A percentile compares a stretch with the other conserved stretches of the same genome.
phyloP scores from a whole-genome alignment of 2,329 filamentous ascomycete species.

The Ophiocordyceps camponoti-leonardi region DNA sequence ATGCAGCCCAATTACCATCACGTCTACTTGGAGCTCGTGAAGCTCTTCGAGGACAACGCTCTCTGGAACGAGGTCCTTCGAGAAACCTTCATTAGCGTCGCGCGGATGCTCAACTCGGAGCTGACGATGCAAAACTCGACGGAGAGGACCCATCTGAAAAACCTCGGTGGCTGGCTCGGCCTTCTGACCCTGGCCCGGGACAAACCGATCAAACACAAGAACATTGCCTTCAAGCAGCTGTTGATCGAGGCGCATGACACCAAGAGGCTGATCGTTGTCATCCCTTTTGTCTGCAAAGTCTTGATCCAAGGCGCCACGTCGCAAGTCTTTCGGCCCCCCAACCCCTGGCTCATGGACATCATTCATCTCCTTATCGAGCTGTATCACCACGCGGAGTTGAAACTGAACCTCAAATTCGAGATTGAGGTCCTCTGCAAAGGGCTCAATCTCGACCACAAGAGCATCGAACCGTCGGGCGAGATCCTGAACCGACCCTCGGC shows the following conservation, averaged over 20 bases:
- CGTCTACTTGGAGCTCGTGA: constrained; percentile 79
- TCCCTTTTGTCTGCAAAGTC: constrained; percentile 96
- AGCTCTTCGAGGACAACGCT: constrained; percentile 59
- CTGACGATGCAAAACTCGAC: constrained; percentile 67
- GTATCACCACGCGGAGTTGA: constrained; percentile 83
- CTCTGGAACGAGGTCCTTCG: constrained; percentile 82
- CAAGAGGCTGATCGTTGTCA: constrained; percentile 77
- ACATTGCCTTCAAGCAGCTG: constrained; percentile 93
- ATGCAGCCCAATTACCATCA: constrained; percentile 94
- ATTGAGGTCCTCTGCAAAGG: constrained; percentile 96
- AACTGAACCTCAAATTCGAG: constrained; percentile 95
- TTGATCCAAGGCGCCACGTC: constrained; percentile 71
- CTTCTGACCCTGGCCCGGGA: constrained; percentile 84
- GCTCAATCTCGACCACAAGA: constrained; percentile 79
- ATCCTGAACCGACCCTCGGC: constrained; percentile 59
- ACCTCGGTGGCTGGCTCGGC: constrained; percentile 84
- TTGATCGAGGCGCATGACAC: constrained; percentile 88
- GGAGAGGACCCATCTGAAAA: constrained; percentile 80
- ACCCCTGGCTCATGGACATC: constrained; percentile 97
- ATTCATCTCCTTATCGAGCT: constrained; percentile 80
- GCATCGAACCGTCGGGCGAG: constrained; percentile 70
- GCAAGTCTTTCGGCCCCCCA: constrained; percentile 81
- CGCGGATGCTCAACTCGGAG: constrained; percentile 80
- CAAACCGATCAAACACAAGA: constrained; percentile 88
- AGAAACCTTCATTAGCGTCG: constrained; percentile 78